Evolutionary conservation across 495 filamentous ascomycete species (phyloP), one percentile per base, ranked within the genome.

Genomic region (Podospora conica): DNA sequence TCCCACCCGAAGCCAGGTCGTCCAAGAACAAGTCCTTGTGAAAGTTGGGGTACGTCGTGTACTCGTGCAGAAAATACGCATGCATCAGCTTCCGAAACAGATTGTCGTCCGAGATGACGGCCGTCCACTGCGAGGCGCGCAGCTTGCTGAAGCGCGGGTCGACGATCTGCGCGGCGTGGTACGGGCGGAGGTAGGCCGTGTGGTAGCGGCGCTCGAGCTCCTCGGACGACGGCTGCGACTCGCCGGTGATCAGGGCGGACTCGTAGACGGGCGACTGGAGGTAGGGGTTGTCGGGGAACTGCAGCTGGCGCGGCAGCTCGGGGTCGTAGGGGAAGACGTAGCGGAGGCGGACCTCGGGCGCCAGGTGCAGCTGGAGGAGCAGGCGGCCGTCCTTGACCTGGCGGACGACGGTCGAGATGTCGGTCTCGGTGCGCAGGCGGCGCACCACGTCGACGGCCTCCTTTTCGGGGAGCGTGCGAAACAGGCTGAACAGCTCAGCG

Each of bases 291-390:
- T 71, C 70, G 0, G 69, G 53, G 2, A 65, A 59, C 22, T 69
- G 48, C 10, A 75, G 69, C n/a, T 65, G 66, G 15, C 55, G 22
- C 12, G 74, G 74, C 65, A 76, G 70, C 15, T 70, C 66, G 6
- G 55, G 3, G 27, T 66, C 64, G 57, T 74, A 76, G 1, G 74
- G 74, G 53, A 76, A 76, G 31, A 73, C 66, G 66, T 76, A 76
- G 31, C 73, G 70, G 22, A 69, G 68, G 9, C 71, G 69, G 23
- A 70, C 20, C 54, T 76, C 74, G 27, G 74, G 74, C 23, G 69
- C 60, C 8, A 75, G 58, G 23, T 64, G 66, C 22, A 75, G 73
- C 54, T 74, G 75, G 12, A 77, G 69, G 0, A 75, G 65, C 12
- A 75, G 69, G 55, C 74, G 68, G 0, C 75, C 71, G 66, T 72